Evolutionary conservation across 352 stramenopile species (phyloP).

Genomic region (Pelagophyceae sp.): DNA sequence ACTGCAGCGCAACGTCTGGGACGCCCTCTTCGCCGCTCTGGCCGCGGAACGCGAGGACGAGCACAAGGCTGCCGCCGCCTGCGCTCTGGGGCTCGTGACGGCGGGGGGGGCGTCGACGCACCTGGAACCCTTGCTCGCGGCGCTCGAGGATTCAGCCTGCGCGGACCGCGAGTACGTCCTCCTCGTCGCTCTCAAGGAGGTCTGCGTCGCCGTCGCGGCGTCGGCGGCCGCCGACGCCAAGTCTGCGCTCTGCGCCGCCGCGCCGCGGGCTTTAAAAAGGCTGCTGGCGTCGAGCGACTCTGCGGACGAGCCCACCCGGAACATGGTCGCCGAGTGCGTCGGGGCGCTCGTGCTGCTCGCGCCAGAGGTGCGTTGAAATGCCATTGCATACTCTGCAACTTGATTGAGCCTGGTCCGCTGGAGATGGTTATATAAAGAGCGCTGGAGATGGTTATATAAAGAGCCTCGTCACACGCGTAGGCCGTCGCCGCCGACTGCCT

Average conservation of each 20-base stretch:
- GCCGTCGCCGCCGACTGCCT: conserved; percentile 75
- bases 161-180: conserved; percentile 87
- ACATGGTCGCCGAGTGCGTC: conserved; percentile 94
- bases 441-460: no score
- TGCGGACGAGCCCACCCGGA: conserved; percentile 87
- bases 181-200: conserved; percentile 87
- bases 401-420: no score
- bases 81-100: conserved; percentile 86
- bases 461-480: no score
- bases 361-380: no score
- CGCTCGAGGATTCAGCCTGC: conserved; percentile 64
- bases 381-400: no score
- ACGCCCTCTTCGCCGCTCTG: conserved; percentile 91
- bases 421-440: no score
- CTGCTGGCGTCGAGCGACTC: conserved; percentile 78
- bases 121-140: conserved; percentile 73
- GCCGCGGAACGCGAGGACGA: conserved; percentile 77
- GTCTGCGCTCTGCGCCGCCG: conserved; percentile 49
- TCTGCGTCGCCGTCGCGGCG: conserved; percentile 55
- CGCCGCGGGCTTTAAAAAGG: conserved; percentile 80
- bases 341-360: conserved; percentile 84
- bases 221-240: conserved; percentile 25
- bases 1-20: conserved; percentile 35
- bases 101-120: conserved; percentile 61
- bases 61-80: conserved; percentile 87